Base-by-base conservation (phyloP, 257 asterid genomes). In the Lycium ferocissimum region DNA sequence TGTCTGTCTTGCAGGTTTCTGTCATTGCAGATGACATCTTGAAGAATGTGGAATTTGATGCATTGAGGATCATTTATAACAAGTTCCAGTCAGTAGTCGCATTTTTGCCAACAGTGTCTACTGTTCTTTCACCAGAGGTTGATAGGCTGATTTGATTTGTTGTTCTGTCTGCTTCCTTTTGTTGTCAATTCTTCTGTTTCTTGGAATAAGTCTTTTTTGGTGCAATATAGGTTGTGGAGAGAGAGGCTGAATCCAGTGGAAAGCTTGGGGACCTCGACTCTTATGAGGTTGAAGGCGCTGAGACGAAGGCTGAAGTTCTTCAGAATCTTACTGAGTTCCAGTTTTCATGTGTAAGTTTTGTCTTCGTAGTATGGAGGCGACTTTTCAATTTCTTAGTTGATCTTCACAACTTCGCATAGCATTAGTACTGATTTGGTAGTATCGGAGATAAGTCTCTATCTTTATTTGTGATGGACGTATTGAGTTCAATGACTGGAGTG, bases 61-160 rank as follows among this genome's bases (percentile, higher is more conserved):
- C 98, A 10, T 47, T 96, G 73, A 93, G 98, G 90, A 84, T 94
- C 83, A 97, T 93, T 76, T 96, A 72, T 90, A 96, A 96, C 91
- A 96, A 96, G 90, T 96, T 96, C 94, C 96, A 94, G 0, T 95
- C 98, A 33, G 98, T 94, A 40, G 95, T 94, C 45, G 78, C 92
- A 9, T 96, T 96, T 86, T 3, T 92, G 66, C 98, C 98, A 40
- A 91, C 99, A 80, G 79, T 85, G 43, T 91, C 97, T 54, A 96
- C 99, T 81, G 90, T 96, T 35, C 88, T 96, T 79, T 95, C 99
- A 79, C 98, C 99, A 4, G 99, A 96, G 99, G 99, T 96, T 73
- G 84, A 15, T 86, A 26, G 7, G 78, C 56, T 59, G 73, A 84
- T 56, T 13, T 66, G 45, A 66, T 66, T 45, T 33, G 56, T 37